Conservation (phyloP, 1,284 basidiomycete species). For the Moesziomyces sp. region DNA sequence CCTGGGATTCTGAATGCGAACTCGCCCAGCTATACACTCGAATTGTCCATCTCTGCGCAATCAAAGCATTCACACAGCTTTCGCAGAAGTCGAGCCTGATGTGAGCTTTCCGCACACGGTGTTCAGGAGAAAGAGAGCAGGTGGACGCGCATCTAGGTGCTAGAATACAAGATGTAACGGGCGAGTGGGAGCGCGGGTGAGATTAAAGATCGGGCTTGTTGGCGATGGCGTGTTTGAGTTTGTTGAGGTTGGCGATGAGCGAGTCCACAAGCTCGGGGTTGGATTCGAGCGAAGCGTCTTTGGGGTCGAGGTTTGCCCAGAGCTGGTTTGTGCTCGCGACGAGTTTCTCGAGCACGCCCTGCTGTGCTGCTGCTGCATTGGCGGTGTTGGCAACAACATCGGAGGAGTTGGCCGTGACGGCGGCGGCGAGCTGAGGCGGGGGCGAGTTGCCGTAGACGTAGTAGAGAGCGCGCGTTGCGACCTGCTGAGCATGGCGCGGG, state of each 20-base stretch:
- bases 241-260: constrained; percentile 41
- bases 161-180: neutral
- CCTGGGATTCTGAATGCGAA: constrained; percentile 49
- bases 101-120: too few species aligned
- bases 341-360: constrained; percentile 28
- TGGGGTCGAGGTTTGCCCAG: constrained; percentile 17
- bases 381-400: neutral
- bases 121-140: too few species aligned
- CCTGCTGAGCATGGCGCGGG: constrained; percentile 30
- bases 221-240: constrained; percentile 35
- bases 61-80: too few species aligned
- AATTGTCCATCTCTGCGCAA: too few species aligned
- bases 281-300: constrained; percentile 6
- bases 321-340: constrained; percentile 25
- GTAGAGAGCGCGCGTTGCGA: constrained; percentile 33
- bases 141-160: too few species aligned
- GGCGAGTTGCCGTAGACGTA: constrained; percentile 48
- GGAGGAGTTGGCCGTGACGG: constrained; percentile 3
- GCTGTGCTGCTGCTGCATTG: constrained; percentile 8
- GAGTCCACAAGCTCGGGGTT: constrained; percentile 30
- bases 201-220: constrained; percentile 28
- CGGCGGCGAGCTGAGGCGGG: constrained; percentile 22
- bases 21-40: too few species aligned
- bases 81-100: too few species aligned
- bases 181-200: too few species aligned